Evolutionary conservation across 192 early-diverging fungal genomes (phyloP).

Genomic region (Hyaloraphidium curvatum): DNA sequence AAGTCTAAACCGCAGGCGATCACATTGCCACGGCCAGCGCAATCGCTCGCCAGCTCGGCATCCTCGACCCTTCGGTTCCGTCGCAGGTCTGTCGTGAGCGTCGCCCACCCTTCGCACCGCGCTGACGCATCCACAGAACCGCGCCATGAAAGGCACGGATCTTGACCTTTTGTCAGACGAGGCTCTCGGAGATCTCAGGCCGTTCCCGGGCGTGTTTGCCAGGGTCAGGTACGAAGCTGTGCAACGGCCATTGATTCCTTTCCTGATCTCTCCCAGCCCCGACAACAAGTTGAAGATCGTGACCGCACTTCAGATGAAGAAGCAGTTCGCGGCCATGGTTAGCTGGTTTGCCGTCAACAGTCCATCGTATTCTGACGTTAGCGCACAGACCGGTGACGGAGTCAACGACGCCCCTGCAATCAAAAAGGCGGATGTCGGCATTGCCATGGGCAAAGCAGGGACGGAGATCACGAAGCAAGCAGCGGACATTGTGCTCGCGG

Average conservation of each 20-base stretch:
- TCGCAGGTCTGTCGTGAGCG: constrained; percentile 14
- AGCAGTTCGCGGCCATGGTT: neutral
- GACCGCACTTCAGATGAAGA: constrained; percentile 57
- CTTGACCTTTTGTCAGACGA: constrained; percentile 82
- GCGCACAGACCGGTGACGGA: constrained; percentile 97
- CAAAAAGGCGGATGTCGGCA: constrained; percentile 85
- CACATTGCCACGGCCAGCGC: too few species aligned
- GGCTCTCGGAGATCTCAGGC: constrained; percentile 49
- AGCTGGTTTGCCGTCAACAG: too few species aligned
- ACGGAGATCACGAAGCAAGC: constrained; percentile 98
- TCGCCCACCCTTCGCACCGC: too few species aligned
- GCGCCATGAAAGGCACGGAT: constrained; percentile 74
- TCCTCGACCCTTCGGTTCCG: constrained; percentile 31
- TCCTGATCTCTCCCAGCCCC: constrained; percentile 23
- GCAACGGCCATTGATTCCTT: constrained; percentile 5
- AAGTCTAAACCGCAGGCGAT: too few species aligned
- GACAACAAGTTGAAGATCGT: constrained; percentile 97
- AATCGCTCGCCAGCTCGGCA: constrained; percentile 77
- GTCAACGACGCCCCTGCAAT: constrained; percentile 93
- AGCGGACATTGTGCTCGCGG: constrained; percentile 82
- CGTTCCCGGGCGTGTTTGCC: constrained; percentile 93
- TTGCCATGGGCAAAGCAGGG: constrained; percentile 91
- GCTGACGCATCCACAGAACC: constrained; percentile 18
- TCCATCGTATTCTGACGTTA: too few species aligned
- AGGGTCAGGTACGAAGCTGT: constrained; percentile 40